A percentile compares a stretch with the other conserved stretches of the same genome.
phyloP scores from a whole-genome alignment of 2,329 filamentous ascomycete species.

The Colletotrichum limetticola region DNA sequence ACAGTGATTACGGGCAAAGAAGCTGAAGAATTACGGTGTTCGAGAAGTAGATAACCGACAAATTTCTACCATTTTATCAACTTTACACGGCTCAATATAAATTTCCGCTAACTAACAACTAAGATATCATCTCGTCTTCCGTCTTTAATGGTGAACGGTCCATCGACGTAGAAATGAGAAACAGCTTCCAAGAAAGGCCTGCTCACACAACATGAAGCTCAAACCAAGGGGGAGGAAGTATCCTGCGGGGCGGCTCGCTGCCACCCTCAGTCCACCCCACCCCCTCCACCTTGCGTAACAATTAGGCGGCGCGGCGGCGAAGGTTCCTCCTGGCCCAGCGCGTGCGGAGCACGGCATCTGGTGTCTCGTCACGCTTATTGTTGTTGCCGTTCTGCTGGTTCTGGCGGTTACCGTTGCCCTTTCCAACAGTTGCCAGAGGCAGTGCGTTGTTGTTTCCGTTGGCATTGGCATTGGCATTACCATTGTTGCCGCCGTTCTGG shows the following conservation, averaged over 20 bases:
- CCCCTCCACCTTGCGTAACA: background rate
- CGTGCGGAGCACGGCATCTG: background rate
- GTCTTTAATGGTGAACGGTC: background rate
- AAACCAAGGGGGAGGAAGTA: background rate
- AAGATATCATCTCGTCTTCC: background rate
- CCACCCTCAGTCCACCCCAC: background rate
- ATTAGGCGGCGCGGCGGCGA: background rate
- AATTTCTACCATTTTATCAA: background rate
- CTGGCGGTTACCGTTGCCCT: conserved; percentile 11
- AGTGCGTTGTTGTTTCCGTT: background rate
- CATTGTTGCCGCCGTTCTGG: background rate
- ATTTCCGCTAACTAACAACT: conserved; percentile 12
- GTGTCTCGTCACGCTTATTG: conserved; percentile 12
- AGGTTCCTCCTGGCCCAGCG: conserved; percentile 13
- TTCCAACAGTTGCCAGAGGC: background rate
- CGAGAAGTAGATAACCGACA: background rate
- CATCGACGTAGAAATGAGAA: background rate
- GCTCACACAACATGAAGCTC: background rate
- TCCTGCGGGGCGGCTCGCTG: background rate
- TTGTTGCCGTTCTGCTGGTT: conserved; percentile 16
- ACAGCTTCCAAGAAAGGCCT: background rate
- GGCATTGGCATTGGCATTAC: background rate
- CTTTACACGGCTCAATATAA: background rate
- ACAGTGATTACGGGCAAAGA: background rate
- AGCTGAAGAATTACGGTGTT: background rate